Evolutionary conservation across 208 protist genomes (phyloP), one percentile per base, ranked within the genome.

Genomic region (Angomonas desouzai): DNA sequence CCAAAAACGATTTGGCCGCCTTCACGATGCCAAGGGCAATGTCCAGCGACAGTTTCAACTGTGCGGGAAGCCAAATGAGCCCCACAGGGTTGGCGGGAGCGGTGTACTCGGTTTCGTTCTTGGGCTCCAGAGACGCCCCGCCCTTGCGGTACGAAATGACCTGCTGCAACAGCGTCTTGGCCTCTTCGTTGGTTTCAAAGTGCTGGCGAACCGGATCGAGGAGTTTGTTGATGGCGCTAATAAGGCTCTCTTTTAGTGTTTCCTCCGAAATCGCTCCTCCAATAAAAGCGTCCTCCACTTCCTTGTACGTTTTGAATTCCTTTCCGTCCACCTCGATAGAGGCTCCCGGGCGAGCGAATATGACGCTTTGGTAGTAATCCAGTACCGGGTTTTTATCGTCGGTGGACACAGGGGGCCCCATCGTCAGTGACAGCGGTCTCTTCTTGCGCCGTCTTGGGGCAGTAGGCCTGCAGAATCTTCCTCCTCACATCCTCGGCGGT

Each of bases 381-480:
- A 99, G 74, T 13, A 97, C 79, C 16, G 98, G 98, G 76, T 99
- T 98, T 65, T 91, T 92, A 56, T 96, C 85, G 33, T 97, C 80
- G 23, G 62, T 72, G 18, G 68, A 62, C 34, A 74, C 63, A 16
- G 85, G n/a, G 82, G 16, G 79, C 76, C n/a, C 89, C 92, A 53
- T 95, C 89, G 11, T 93, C 86, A 1, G 70, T 81, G 36, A 92
- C 70, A 40, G 59, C 79, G 16, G 38, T 25, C 32, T 51, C 64
- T 2, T 74, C 57, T 63, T 93, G 87, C 32, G 62, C 66, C 11
- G 81, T 78, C 32, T 81, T 71, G 22, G 96, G 96, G 81, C 98
- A 99, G 79, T 94, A 98, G 6, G 97, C 97, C 33, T 93, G 82
- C 0, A 72, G 72, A 33, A 99, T 96, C 76, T 99, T 99, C 7